These are phyloP conservation scores for Musa troglodytarum DNA, from an alignment of 176 grass and related monocot genomes.

Conservation along the genomic window DNA sequence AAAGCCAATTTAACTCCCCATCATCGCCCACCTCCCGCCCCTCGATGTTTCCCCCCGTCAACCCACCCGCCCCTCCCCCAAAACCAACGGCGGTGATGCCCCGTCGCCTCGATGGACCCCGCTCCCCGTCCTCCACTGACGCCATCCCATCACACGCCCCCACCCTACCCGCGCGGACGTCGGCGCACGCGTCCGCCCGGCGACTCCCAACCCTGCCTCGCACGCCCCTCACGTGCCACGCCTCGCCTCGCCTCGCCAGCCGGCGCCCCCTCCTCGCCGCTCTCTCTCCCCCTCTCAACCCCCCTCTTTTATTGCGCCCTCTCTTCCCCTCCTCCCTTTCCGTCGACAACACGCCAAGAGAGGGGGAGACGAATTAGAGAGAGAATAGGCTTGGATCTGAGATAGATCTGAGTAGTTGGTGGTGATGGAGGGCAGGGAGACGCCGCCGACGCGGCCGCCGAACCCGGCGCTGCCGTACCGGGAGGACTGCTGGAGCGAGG, in stretches of 20 bases:
- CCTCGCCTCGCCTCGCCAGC: constrained; percentile 14
- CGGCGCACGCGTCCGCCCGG: constrained; percentile 34
- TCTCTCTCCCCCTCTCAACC: constrained; percentile 17
- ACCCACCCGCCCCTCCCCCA: constrained; percentile 22
- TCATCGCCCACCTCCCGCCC: background rate
- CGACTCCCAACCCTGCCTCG: constrained; percentile 12
- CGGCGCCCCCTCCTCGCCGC: constrained; percentile 36
- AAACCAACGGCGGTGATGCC: constrained; percentile 60
- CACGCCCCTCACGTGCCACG: constrained; percentile 49
- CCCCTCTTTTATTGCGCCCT: constrained; percentile 2
- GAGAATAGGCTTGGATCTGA: constrained; percentile 30
- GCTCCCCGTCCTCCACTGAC: constrained; percentile 21
- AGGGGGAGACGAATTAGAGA: constrained; percentile 29
- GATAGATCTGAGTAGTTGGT: background rate
- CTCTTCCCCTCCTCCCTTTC: constrained; percentile 10
- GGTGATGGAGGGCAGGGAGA: constrained; percentile 12
- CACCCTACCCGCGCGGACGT: constrained; percentile 22
- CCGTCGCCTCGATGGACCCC: constrained; percentile 40
- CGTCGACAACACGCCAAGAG: background rate
- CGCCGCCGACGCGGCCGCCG: constrained; percentile 36
- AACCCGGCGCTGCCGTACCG: constrained; percentile 79
- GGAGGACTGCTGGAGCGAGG: constrained; percentile 99
- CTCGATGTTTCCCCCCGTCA: background rate
- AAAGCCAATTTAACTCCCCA: background rate
- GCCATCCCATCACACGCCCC: constrained; percentile 5